phyloP scores from a whole-genome alignment of 306 rosid genomes.

The Hippophae tibetana region DNA sequence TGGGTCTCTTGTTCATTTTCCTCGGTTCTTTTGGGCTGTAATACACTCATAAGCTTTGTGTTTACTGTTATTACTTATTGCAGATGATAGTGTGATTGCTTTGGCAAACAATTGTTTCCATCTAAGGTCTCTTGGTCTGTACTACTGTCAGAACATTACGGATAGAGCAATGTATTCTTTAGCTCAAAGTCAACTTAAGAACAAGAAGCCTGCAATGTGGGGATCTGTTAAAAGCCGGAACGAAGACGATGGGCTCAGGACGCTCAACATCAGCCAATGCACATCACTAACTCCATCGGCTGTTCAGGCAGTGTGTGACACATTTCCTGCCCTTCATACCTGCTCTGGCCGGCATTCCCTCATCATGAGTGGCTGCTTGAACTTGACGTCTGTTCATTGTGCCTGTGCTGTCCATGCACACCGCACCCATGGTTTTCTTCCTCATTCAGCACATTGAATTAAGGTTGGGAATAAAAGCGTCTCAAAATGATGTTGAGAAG shows the following conservation, averaged over 20 bases:
- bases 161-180: constrained; percentile 91
- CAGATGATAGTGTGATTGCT: constrained; percentile 96
- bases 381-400: constrained; percentile 74
- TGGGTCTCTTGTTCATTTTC: neutral
- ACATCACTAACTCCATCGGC: constrained; percentile 90
- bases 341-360: constrained; percentile 91
- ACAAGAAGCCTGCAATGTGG: constrained; percentile 50
- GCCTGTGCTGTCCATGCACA: constrained; percentile 73
- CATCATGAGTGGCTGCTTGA: constrained; percentile 85
- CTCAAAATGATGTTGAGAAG: too few relatives aligned
- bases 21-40: neutral
- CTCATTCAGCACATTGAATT: constrained; percentile 58
- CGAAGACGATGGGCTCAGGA: constrained; percentile 69
- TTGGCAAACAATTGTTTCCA: constrained; percentile 67
- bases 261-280: constrained; percentile 94
- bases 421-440: constrained; percentile 29
- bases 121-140: constrained; percentile 77
- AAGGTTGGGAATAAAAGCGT: neutral
- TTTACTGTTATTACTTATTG: constrained; percentile 3
- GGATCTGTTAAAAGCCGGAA: constrained; percentile 46
- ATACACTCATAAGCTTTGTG: too few relatives aligned
- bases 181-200: constrained; percentile 67
- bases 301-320: constrained; percentile 83
- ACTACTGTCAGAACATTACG: constrained; percentile 87
- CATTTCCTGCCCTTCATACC: constrained; percentile 85